These are phyloP conservation scores for Heritiera fomes DNA, from an alignment of 345 rosid species.

Conservation along the genomic window DNA sequence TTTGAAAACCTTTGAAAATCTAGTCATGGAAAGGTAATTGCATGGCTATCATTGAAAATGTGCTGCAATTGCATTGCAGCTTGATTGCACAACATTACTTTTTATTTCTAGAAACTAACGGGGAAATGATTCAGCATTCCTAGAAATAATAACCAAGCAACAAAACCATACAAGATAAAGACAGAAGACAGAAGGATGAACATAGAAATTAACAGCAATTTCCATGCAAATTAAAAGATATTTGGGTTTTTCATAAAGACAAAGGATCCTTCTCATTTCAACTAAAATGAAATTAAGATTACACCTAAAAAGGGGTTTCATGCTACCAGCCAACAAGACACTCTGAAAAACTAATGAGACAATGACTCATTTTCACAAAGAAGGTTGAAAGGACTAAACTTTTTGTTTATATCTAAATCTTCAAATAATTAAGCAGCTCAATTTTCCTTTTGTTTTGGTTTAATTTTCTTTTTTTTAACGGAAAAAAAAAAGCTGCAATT, in stretches of 20 bases:
- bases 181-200: neutral
- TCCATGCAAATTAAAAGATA: constrained; percentile 2
- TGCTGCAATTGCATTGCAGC: neutral
- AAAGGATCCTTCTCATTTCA: constrained; percentile 15
- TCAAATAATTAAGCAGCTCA: neutral
- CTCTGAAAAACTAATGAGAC: neutral
- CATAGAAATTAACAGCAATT: constrained; percentile 14
- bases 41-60: neutral
- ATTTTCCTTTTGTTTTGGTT: neutral
- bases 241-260: neutral
- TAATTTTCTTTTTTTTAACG: too few relatives aligned
- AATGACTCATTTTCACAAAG: constrained; percentile 25
- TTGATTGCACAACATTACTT: neutral
- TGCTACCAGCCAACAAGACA: constrained; percentile 32
- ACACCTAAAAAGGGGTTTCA: constrained; percentile 20
- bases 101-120: neutral
- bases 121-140: neutral
- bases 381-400: neutral
- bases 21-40: neutral
- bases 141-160: neutral
- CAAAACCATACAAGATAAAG: neutral
- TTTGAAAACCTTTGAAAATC: neutral
- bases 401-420: neutral
- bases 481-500: too few relatives aligned
- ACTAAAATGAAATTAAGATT: constrained; percentile 22